Evolutionary conservation across 305 asterid genomes (phyloP), one percentile per base, ranked within the genome.

Genomic region (Solanum hybrid): DNA sequence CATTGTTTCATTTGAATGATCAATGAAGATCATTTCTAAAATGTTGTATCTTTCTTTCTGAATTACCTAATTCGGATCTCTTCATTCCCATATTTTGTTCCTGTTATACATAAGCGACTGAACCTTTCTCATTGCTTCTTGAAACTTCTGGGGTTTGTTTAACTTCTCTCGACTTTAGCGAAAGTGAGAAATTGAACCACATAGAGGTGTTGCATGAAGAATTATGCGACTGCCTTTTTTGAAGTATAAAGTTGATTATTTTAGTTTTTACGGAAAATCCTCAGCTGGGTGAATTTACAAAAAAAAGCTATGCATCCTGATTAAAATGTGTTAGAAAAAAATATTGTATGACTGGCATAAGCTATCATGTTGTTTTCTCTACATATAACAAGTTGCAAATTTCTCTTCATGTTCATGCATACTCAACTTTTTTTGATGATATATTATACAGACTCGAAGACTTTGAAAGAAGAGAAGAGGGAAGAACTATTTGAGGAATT

Each of bases 391-490:
- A 76, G n/a, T 76, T 31, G 76, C 85, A 76, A 77, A 64, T 88
- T 71, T 73, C 26, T 37, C 51, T 77, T 32, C 86, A n/a, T 80
- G 31, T 31, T 87, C 79, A 76, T 27, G 78, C 35, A 77, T 6
- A 22, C 79, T 71, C 89, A 86, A 24, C 24, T 45, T 60, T 84
- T 88, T 89, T 42, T 24, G 4, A 2, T 32, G 76, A 17, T 51
- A 32, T 6, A 19, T 34, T 32, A 91, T 32, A 91, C 92, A 97
- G 99, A 97, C 93, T 97, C 99, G 5, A 96, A 97, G 92, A 96
- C 98, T 24, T 91, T 97, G 45, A 97, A 96, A 89, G 99, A 96
- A 92, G 98, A 96, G 92, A 95, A 94, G 95, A 94, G 99, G 93
- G 99, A 97, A 92, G 99, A 95, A 93, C 90, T 97, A 81, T 97